These are phyloP conservation scores for Fusarium devonianum DNA, from an alignment of 2,329 filamentous ascomycete genomes.

Conservation along the genomic window DNA sequence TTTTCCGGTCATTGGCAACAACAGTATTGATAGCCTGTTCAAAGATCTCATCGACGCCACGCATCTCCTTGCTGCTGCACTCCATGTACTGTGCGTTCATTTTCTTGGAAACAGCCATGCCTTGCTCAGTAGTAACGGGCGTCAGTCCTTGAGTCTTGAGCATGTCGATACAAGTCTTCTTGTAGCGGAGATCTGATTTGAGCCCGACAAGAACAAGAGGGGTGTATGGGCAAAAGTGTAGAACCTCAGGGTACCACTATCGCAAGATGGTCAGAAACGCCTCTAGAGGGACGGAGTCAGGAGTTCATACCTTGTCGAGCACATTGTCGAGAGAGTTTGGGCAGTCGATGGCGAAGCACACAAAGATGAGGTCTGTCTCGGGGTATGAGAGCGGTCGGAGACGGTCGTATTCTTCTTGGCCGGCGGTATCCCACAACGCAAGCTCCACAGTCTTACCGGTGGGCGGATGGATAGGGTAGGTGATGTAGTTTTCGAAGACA, in stretches of 20 bases:
- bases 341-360: slow-evolving; percentile 99
- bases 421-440: slow-evolving; percentile 97
- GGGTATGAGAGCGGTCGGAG: slow-evolving; percentile 95
- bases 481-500: slow-evolving; percentile 99
- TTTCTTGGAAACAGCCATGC: slow-evolving; percentile 83
- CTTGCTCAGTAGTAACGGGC: slow-evolving; percentile 91
- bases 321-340: slow-evolving; percentile 98
- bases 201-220: slow-evolving; percentile 94
- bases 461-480: slow-evolving; percentile 86
- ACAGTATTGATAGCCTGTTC: slow-evolving; percentile 89
- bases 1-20: slow-evolving; percentile 79
- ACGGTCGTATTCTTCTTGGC: slow-evolving; percentile 98
- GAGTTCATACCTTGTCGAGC: slow-evolving; percentile 85
- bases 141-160: slow-evolving; percentile 97
- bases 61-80: slow-evolving; percentile 98
- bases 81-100: slow-evolving; percentile 98
- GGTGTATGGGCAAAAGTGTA: slow-evolving; percentile 98
- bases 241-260: slow-evolving; percentile 98
- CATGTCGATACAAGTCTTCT: slow-evolving; percentile 97
- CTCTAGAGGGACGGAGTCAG: not conserved
- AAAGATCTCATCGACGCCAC: slow-evolving; percentile 95
- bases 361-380: slow-evolving; percentile 96
- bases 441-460: slow-evolving; percentile 95
- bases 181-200: slow-evolving; percentile 94
- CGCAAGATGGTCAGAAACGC: slow-evolving; percentile 7